Conservation (phyloP, 352 stramenopile genomes). For the Phytophthora pistaciae region DNA sequence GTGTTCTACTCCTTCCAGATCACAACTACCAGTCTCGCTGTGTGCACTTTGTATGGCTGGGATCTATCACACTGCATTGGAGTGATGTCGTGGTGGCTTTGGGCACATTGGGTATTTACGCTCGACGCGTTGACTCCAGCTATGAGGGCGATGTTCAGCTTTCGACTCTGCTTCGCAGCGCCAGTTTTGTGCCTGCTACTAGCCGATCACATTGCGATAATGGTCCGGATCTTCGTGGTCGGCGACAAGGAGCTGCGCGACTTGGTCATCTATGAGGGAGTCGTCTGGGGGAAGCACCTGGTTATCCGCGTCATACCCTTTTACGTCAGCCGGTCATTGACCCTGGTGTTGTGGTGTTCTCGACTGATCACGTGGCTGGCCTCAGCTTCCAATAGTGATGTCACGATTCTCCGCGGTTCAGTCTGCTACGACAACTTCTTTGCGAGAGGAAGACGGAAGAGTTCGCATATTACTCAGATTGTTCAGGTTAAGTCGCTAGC, state of each 20-base stretch:
- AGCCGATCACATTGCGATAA: conserved; percentile 14
- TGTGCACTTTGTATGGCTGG: conserved; percentile 38
- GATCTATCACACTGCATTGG: conserved; percentile 15
- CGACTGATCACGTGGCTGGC: conserved; percentile 14
- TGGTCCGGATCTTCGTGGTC: conserved; percentile 15
- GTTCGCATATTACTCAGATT: conserved; percentile 6
- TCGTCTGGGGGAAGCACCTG: conserved; percentile 20
- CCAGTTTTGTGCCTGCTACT: conserved; percentile 16
- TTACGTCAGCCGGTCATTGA: conserved; percentile 28
- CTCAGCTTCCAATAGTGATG: conserved; percentile 20
- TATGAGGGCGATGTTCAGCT: conserved; percentile 29
- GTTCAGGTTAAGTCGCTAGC: conserved; percentile 12
- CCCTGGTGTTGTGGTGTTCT: conserved; percentile 23
- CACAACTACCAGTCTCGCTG: conserved; percentile 26
- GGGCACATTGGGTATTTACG: conserved; percentile 44
- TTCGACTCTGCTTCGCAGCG: conserved; percentile 13
- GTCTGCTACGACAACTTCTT: conserved; percentile 47
- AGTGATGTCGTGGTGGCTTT: conserved; percentile 31
- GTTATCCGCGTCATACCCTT: conserved; percentile 18
- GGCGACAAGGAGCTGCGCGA: conserved; percentile 10
- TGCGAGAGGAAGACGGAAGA: conserved; percentile 15
- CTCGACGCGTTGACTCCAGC: conserved; percentile 47
- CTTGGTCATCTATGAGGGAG: conserved; percentile 16
- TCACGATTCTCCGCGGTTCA: conserved; percentile 33
- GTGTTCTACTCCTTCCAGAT: conserved; percentile 41